A percentile compares a stretch with the other conserved stretches of the same genome.
Evolutionary conservation across 2,329 filamentous ascomycete species (phyloP).

Genomic region (Diaporthe ampelina): DNA sequence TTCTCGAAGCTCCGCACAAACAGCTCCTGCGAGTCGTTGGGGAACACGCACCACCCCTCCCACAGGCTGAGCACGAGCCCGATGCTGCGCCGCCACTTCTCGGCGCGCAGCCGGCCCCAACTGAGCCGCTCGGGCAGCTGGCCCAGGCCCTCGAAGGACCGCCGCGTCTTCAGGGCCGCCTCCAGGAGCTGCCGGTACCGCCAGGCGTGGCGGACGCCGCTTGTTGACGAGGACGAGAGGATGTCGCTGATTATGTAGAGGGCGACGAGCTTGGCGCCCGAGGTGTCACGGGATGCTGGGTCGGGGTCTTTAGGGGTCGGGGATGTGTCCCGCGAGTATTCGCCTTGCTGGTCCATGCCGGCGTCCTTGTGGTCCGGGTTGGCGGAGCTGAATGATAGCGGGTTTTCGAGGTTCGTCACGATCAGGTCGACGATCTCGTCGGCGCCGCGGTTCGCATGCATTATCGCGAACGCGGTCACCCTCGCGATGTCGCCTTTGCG

Average conservation of each 20-base stretch:
- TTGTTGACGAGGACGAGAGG: constrained; percentile 81
- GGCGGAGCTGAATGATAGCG: constrained; percentile 79
- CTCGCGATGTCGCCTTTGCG: constrained; percentile 89
- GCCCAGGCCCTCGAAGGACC: constrained; percentile 82
- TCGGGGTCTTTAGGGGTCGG: constrained; percentile 59
- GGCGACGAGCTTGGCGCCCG: constrained; percentile 81
- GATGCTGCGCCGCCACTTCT: constrained; percentile 87
- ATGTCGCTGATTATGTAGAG: constrained; percentile 86
- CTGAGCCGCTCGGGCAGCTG: constrained; percentile 77
- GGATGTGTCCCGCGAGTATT: constrained; percentile 53
- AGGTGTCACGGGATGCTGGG: constrained; percentile 67
- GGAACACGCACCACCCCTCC: constrained; percentile 81
- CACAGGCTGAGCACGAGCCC: constrained; percentile 78
- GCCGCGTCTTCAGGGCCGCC: constrained; percentile 74
- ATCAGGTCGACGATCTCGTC: constrained; percentile 94
- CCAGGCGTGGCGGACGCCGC: constrained; percentile 87
- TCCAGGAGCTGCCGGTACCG: constrained; percentile 88
- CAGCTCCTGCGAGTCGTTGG: constrained; percentile 78
- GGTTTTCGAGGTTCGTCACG: constrained; percentile 83
- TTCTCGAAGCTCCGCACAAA: constrained; percentile 80
- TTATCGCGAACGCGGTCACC: constrained; percentile 89
- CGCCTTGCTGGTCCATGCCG: constrained; percentile 51
- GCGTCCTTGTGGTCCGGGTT: constrained; percentile 69
- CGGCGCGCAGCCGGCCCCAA: constrained; percentile 86
- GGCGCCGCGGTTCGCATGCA: constrained; percentile 85